phyloP scores from a whole-genome alignment of 129 eudicot genomes.

The Kitagawia praeruptora region DNA sequence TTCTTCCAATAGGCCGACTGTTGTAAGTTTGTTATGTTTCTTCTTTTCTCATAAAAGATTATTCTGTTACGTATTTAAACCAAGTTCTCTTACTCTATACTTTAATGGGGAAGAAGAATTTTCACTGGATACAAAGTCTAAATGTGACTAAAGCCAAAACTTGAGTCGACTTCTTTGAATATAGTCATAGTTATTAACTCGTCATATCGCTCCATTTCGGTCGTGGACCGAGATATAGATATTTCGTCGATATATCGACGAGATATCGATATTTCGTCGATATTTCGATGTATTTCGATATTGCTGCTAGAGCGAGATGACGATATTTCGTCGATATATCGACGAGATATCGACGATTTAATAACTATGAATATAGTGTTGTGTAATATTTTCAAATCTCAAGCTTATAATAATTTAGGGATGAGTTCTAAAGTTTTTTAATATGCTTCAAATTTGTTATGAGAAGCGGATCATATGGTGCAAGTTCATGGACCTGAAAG shows the following conservation, averaged over 20 bases:
- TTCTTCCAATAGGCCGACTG: conserved; percentile 56
- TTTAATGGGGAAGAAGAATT: background rate
- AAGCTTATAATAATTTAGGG: background rate
- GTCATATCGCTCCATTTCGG: too few relatives aligned
- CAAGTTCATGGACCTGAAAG: background rate
- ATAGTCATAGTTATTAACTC: too few relatives aligned
- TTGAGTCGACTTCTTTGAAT: background rate
- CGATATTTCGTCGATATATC: too few relatives aligned
- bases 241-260: too few relatives aligned
- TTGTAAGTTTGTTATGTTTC: conserved; percentile 43
- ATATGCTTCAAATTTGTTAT: background rate
- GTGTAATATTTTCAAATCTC: background rate
- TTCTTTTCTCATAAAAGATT: background rate
- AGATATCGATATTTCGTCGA: too few relatives aligned
- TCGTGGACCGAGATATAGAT: too few relatives aligned
- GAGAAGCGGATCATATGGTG: background rate
- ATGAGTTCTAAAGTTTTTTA: background rate
- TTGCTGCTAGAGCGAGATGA: too few relatives aligned
- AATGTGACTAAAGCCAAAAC: background rate
- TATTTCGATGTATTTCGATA: too few relatives aligned
- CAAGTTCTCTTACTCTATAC: background rate
- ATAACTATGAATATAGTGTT: background rate
- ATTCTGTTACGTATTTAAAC: background rate
- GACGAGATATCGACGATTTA: too few relatives aligned
- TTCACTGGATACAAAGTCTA: background rate